Evolutionary conservation across 1,284 basidiomycete genomes (phyloP).

Genomic region (Hortiboletus rubellus): DNA sequence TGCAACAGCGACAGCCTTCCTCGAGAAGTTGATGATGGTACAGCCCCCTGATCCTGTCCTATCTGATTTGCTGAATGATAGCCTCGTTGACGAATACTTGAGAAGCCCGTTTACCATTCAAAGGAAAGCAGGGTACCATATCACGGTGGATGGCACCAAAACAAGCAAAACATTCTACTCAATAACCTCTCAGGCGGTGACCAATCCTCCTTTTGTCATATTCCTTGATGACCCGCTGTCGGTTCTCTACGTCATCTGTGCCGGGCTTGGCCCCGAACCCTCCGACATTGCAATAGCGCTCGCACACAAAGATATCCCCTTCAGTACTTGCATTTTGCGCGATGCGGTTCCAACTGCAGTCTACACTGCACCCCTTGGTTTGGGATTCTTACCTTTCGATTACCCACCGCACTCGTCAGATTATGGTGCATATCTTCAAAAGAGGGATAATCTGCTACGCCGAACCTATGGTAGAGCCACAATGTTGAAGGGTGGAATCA

Average conservation of each 20-base stretch:
- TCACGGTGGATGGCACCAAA: neutral
- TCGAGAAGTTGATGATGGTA: neutral
- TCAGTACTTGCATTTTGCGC: neutral
- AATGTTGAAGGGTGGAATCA: constrained; percentile 10
- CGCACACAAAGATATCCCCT: neutral
- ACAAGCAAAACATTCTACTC: too few relatives aligned
- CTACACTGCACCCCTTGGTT: neutral
- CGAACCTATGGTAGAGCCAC: constrained; percentile 3
- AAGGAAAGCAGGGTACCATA: neutral
- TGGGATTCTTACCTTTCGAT: neutral
- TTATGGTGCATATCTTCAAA: constrained; percentile 5
- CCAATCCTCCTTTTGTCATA: neutral
- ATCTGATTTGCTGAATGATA: neutral
- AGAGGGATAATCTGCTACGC: neutral
- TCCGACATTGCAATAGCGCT: neutral
- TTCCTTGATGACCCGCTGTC: neutral
- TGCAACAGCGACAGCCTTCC: neutral
- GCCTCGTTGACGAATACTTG: neutral
- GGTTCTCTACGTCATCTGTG: neutral
- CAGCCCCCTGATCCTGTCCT: neutral
- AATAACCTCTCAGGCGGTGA: too few relatives aligned
- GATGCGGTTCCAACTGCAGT: neutral
- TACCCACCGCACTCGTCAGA: neutral
- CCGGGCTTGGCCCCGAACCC: neutral
- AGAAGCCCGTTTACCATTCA: too few relatives aligned